These are phyloP conservation scores for Globisporangium spinosum DNA, from an alignment of 352 stramenopile genomes.

Conservation along the genomic window DNA sequence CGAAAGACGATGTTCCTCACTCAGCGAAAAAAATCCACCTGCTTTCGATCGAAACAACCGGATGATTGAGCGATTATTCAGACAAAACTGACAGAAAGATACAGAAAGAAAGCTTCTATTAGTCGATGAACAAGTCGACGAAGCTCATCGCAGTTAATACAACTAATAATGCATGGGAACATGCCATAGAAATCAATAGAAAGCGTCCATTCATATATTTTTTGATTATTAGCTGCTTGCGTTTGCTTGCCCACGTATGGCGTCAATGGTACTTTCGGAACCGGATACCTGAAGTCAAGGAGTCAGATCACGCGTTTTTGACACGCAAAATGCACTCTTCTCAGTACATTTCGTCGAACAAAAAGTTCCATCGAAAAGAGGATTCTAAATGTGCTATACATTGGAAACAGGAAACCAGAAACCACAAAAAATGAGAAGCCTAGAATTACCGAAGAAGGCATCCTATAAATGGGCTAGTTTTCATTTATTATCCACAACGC, in stretches of 20 bases:
- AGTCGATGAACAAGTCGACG: background rate
- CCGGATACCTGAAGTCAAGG: background rate
- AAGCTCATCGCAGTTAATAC: background rate
- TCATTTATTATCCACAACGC: background rate
- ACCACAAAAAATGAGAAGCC: background rate
- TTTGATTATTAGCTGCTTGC: background rate
- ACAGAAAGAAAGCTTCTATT: background rate
- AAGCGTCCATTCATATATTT: background rate
- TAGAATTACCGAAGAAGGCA: background rate
- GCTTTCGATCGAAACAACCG: too few relatives aligned
- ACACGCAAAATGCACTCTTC: constrained; percentile 1
- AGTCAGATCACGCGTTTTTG: constrained; percentile 1
- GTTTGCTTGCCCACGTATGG: background rate
- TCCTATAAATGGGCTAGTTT: background rate
- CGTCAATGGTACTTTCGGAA: background rate
- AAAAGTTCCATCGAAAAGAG: background rate
- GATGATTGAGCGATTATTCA: too few relatives aligned
- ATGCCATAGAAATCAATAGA: background rate
- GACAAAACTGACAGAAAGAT: too few relatives aligned
- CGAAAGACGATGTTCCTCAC: too few relatives aligned
- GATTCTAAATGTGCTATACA: background rate
- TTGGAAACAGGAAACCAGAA: background rate
- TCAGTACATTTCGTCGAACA: background rate
- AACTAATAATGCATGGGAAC: background rate
- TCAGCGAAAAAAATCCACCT: too few relatives aligned